Evolutionary conservation across 148 eudicot genomes (phyloP).

Genomic region (Chenopodium berlandieri): DNA sequence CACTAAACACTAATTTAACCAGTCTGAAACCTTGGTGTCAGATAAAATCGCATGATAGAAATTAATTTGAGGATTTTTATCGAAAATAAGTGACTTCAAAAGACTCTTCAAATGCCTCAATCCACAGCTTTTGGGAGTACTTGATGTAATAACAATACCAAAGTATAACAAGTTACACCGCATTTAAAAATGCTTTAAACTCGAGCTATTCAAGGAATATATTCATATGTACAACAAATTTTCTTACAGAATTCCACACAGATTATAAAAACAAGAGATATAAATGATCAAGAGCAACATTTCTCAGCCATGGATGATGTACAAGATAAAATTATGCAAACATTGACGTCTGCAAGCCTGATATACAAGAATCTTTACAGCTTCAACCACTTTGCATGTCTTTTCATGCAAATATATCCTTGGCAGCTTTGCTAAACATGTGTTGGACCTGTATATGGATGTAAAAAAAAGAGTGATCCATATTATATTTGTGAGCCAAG

Average conservation of each 20-base stretch:
- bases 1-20: too few relatives aligned
- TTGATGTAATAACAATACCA: neutral
- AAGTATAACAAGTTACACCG: neutral
- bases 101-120: too few relatives aligned
- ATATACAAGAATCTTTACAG: neutral
- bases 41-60: too few relatives aligned
- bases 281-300: neutral
- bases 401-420: conserved; percentile 46
- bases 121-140: neutral
- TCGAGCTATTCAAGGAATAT: neutral
- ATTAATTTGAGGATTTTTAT: too few relatives aligned
- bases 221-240: neutral
- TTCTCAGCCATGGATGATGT: neutral
- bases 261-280: too few relatives aligned
- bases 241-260: neutral
- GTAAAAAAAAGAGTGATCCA: neutral
- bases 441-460: conserved; percentile 46
- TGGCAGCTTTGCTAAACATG: conserved; percentile 63
- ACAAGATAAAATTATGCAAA: neutral
- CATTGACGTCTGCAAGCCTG: neutral
- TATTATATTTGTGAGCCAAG: neutral
- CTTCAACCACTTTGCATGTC: neutral
- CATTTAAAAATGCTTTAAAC: neutral
- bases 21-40: too few relatives aligned
- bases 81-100: too few relatives aligned